Evolutionary conservation across 208 protist species (phyloP), one percentile per base, ranked within the genome.

Genomic region (Acanthamoeba quina): DNA sequence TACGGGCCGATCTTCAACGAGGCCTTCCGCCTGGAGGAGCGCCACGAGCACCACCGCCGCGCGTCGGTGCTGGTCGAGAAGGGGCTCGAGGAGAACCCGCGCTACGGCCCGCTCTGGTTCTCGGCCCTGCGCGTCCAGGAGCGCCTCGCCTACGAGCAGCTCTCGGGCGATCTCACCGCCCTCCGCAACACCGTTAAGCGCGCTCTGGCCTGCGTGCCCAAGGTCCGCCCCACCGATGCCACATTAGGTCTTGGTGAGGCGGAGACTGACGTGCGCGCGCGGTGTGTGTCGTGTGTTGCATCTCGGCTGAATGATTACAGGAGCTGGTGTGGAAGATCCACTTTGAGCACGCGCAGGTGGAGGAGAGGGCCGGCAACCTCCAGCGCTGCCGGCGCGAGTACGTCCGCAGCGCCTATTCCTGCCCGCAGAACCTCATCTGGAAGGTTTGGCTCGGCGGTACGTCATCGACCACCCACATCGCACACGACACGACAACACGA

Each of bases 281-380:
- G 0, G 37, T 37, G 37, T 37, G 37, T 47, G 41, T 47, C 41
- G 41, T 47, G 41, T 47, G 0, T 47, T 47, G 44, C 44, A 7
- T 47, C 44, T 41, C 37, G 37, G 37, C 2, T 41, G 37, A 41
- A 13, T 15, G 15, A 58, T 58, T 15, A 24, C 0, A 58, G 83
- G 98, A 98, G 64, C 92, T 98, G 0, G 96, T 97, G 24, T 98
- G 98, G 98, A 98, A 98, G 96, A 95, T 98, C n/a, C 96, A 97
- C 89, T 98, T 98, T 76, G 98, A 98, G 94, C 60, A 58, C 1
- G 98, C 97, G 5, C 97, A 98, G 91, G 80, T 97, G 21, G 97
- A 98, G 78, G 97, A 98, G 78, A 78, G 97, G 21, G 94, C 96
- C 5, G 94, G 78, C 34, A 86, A 98, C 85, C 78, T 98, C 1